These are phyloP conservation scores for Steccherinum ochraceum DNA, from an alignment of 768 basidiomycete species.

Conservation along the genomic window DNA sequence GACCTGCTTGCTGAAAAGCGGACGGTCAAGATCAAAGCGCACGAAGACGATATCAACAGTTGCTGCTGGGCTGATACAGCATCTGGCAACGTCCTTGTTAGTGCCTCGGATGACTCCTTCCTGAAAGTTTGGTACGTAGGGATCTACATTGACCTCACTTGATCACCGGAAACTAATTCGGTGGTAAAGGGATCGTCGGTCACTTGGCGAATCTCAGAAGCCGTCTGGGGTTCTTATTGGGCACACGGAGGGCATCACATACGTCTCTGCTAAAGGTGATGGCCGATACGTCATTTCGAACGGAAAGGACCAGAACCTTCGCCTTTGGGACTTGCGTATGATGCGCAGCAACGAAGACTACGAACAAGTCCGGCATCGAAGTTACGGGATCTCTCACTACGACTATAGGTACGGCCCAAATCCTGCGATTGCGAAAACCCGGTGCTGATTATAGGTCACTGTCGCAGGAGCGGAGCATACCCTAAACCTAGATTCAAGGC, in stretches of 20 bases:
- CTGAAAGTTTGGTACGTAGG: constrained; percentile 84
- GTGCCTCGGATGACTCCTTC: constrained; percentile 91
- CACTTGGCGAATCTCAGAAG: constrained; percentile 42
- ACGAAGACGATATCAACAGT: constrained; percentile 88
- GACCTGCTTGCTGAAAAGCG: constrained; percentile 77
- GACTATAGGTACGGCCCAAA: constrained; percentile 70
- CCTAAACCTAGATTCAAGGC: constrained; percentile 52
- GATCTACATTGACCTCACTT: neutral
- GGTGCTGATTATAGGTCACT: neutral
- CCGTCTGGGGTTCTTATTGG: constrained; percentile 93
- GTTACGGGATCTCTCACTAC: constrained; percentile 55
- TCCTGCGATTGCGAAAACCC: neutral
- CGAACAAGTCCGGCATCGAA: constrained; percentile 39
- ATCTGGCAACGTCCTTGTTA: constrained; percentile 91
- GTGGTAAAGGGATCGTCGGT: constrained; percentile 43
- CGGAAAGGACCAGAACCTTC: constrained; percentile 89
- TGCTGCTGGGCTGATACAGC: constrained; percentile 93
- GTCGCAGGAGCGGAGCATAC: constrained; percentile 54
- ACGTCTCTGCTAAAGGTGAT: constrained; percentile 93
- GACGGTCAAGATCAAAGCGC: constrained; percentile 82
- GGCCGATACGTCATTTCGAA: constrained; percentile 94
- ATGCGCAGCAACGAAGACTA: constrained; percentile 77
- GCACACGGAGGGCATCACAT: constrained; percentile 93
- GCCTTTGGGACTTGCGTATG: constrained; percentile 91
- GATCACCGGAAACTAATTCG: neutral